These are phyloP conservation scores for Cladorrhinum sp. DNA, from an alignment of 2,329 filamentous ascomycete genomes.

Conservation along the genomic window DNA sequence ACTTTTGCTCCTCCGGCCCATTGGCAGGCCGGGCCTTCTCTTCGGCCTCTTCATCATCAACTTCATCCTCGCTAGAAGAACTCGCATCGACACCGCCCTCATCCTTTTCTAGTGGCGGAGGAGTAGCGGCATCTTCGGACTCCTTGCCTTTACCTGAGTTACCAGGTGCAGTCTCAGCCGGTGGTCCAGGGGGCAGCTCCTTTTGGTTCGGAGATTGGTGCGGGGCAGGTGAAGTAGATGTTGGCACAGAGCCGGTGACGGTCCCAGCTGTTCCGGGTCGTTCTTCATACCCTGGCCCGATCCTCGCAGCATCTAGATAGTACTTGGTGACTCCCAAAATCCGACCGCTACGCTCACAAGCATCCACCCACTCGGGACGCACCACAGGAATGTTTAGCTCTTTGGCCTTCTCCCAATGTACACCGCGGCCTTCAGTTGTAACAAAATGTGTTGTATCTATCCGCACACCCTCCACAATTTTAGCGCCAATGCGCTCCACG, in stretches of 20 bases:
- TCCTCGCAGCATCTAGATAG: conserved; percentile 75
- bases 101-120: conserved; percentile 25
- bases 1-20: conserved; percentile 52
- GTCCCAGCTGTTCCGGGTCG: conserved; percentile 14
- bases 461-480: conserved; percentile 81
- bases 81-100: conserved; percentile 28
- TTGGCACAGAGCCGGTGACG: neutral
- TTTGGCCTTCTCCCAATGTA: conserved; percentile 91
- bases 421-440: conserved; percentile 86
- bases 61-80: conserved; percentile 29
- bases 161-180: conserved; percentile 20
- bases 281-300: conserved; percentile 21
- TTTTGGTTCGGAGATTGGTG: conserved; percentile 31
- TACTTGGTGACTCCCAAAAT: conserved; percentile 95
- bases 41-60: conserved; percentile 32
- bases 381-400: conserved; percentile 99
- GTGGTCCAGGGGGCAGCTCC: conserved; percentile 24
- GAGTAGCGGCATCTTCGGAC: neutral
- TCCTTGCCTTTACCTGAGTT: conserved; percentile 24
- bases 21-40: conserved; percentile 38
- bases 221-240: conserved; percentile 11
- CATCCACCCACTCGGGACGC: conserved; percentile 93
- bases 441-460: conserved; percentile 99
- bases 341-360: conserved; percentile 88
- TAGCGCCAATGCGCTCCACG: conserved; percentile 86